These are phyloP conservation scores for Boletus calvinii DNA, from an alignment of 1,284 basidiomycete species.

Conservation along the genomic window DNA sequence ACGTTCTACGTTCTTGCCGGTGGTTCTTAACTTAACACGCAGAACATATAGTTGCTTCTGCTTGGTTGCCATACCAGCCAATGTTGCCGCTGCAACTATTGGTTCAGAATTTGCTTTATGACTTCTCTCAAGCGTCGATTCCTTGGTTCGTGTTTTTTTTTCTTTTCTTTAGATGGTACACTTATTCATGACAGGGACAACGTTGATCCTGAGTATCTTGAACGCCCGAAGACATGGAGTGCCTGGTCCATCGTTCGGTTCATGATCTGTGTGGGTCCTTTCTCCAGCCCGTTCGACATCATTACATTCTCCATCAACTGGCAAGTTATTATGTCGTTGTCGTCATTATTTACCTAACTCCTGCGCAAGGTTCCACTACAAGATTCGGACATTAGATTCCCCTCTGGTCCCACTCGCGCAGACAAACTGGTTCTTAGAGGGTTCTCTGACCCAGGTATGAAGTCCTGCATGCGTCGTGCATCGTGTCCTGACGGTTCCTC, in stretches of 20 bases:
- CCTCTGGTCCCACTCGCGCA: conserved; percentile 32
- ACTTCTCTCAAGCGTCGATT: conserved; percentile 34
- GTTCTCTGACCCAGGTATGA: conserved; percentile 33
- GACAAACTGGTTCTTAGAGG: conserved; percentile 35
- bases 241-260: conserved; percentile 34
- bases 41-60: conserved; percentile 27
- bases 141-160: conserved; percentile 25
- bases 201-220: conserved; percentile 35
- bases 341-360: not conserved
- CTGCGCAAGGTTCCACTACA: conserved; percentile 32
- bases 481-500: conserved; percentile 1
- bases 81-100: conserved; percentile 32
- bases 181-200: conserved; percentile 28
- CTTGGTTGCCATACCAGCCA: conserved; percentile 34
- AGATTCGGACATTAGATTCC: conserved; percentile 27
- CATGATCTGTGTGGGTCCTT: conserved; percentile 33
- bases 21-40: conserved; percentile 1
- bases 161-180: not conserved
- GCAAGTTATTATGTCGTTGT: conserved; percentile 8
- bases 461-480: not conserved
- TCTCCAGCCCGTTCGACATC: conserved; percentile 35
- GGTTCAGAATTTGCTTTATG: conserved; percentile 31
- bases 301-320: conserved; percentile 31
- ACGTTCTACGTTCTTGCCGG: conserved; percentile 9
- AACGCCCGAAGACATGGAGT: conserved; percentile 29